Base-by-base conservation (phyloP, 176 grass and related monocot genomes). In the Musa troglodytarum region DNA sequence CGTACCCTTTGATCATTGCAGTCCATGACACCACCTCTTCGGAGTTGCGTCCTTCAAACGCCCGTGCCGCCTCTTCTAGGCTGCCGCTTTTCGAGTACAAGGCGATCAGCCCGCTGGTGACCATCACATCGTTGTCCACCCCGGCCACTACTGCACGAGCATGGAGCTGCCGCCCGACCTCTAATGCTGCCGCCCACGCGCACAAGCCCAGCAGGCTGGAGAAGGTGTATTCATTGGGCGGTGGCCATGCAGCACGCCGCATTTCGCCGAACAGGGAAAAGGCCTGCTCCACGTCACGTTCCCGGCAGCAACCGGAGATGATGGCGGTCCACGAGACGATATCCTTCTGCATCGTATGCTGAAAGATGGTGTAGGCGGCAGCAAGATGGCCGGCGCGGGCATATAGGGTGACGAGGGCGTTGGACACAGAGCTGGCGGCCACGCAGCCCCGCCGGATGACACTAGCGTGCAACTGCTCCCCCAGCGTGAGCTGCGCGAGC, bases 41-140 rank as follows among this genome's bases (percentile, higher is more conserved):
- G 52, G 53, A 63, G 26, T 8, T 55, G 52, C 77, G 75, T 49
- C 28, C 22, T 23, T 49, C 59, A 55, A 94, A 84, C 26, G 84
- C 71, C 1, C 15, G 23, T 69, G 72, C 58, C 26, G 85, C 85
- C 57, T 94, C 85, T 49, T 79, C 52, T 53, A 94, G 65, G 83
- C 23, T 87, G 16, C 85, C 91, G 49, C 83, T 83, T 71, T 90
- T 93, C 67, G 78, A 81, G 78, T 90, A 93, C 85, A 93, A 81
- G 68, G 57, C 61, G 68, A 93, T 43, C 2, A 93, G 77, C 4
- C 82, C 74, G 22, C 87, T 93, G 49, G 61, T 83, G 54, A 90
- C 54, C 78, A 86, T 76, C 9, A 53, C 81, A 74, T 87, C 78
- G 8, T 65, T 55, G 77, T 81, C 87, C 49, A 82, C 57, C 49